Evolutionary conservation across 208 protist species (phyloP), one percentile per base, ranked within the genome.

Genomic region (Leishmania gerbilli): DNA sequence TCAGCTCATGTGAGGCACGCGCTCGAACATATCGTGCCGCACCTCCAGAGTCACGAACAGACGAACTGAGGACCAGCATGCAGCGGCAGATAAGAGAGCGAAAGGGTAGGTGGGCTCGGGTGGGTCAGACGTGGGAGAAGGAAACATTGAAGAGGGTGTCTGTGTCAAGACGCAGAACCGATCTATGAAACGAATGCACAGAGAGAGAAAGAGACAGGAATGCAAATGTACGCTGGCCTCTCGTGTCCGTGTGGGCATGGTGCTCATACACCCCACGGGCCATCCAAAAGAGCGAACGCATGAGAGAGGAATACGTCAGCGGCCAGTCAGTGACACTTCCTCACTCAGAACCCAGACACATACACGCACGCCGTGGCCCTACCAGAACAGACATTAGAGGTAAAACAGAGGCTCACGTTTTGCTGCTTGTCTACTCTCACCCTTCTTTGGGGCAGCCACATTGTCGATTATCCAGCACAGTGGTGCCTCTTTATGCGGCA

Each of bases 81-180:
- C 27, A 9, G 45, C n/a, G 37, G 49, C 31, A 75, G 49, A 58
- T 62, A 74, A 86, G 34, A 84, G 45, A 79, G 71, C 31, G 80
- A 76, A 42, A 51, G 15, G 69, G 31, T 51, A 40, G 6, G 51
- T 19, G 67, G 42, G 64, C 67, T 71, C 65, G n/a, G n/a, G 42
- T 7, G 69, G 13, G 9, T 24, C 40, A 74, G 45, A 74, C 27
- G 69, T 27, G 42, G 27, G 17, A 74, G n/a, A 31, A 51, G 40
- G 9, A 74, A 74, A 55, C 24, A 55, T 51, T 8, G 69, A 55
- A 45, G 40, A n/a, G 69, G 42, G 24, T 53, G 27, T 55, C 42
- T 53, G 19, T 51, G 17, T 74, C 69, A 31, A 55, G 27, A 55
- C 27, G 21, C 69, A 74, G 69, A 55, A 21, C 11, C 27, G 11